Conservation (phyloP, 2,329 filamentous ascomycete genomes). For the Plenodomus tracheiphilus region DNA sequence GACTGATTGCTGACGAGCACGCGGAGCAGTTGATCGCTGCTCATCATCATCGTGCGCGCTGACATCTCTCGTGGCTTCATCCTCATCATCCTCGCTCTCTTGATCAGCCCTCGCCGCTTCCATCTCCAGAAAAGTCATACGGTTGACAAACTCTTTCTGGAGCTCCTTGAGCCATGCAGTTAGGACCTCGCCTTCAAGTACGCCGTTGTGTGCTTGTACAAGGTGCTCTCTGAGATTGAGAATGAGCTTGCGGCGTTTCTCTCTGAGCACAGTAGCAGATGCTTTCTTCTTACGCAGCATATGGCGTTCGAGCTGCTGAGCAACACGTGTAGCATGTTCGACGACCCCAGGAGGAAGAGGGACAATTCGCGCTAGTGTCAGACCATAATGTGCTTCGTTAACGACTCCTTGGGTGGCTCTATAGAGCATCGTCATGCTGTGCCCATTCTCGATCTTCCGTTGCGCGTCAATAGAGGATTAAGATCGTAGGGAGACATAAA, state of each 20-base stretch:
- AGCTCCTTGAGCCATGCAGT: constrained; percentile 66
- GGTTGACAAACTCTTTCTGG: constrained; percentile 72
- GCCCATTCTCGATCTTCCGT: constrained; percentile 48
- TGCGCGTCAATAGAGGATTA: constrained; percentile 2
- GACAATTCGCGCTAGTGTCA: constrained; percentile 76
- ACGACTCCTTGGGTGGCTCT: constrained; percentile 74
- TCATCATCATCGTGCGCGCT: constrained; percentile 14
- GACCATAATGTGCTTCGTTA: constrained; percentile 75
- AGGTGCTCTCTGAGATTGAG: constrained; percentile 74
- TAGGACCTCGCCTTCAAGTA: constrained; percentile 67
- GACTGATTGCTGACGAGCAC: constrained; percentile 22
- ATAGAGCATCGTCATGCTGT: constrained; percentile 85
- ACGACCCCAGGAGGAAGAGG: constrained; percentile 72
- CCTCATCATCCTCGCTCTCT: constrained; percentile 16
- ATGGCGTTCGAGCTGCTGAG: constrained; percentile 62
- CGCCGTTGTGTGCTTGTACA: constrained; percentile 66
- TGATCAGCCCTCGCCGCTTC: constrained; percentile 30
- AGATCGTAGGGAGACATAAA: constrained; percentile 17
- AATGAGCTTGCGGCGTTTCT: constrained; percentile 71
- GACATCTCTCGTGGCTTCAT: constrained; percentile 16
- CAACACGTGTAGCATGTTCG: constrained; percentile 67
- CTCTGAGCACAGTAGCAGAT: constrained; percentile 61
- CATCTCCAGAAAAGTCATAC: constrained; percentile 70
- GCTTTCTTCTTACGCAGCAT: constrained; percentile 62
- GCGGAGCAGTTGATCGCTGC: constrained; percentile 7